Percentiles rank a stretch among this genome's conserved stretches.
Evolutionary conservation across 768 basidiomycete species (phyloP).

Genomic region (Gymnopilus dilepis): DNA sequence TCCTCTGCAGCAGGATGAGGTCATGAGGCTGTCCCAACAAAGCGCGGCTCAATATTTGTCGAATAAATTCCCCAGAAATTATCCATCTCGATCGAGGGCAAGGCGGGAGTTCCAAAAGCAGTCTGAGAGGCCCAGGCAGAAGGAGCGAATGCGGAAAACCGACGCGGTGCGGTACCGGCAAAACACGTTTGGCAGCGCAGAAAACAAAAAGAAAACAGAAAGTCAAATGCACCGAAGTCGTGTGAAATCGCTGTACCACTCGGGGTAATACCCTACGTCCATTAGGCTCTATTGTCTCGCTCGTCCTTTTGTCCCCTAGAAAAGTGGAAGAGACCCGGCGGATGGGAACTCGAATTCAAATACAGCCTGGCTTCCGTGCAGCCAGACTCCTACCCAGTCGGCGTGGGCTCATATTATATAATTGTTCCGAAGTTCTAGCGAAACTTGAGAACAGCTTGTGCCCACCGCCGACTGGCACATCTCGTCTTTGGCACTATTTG

Average conservation of each 20-base stretch:
- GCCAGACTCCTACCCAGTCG: neutral
- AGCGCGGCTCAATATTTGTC: too few relatives aligned
- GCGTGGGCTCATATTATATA: too few relatives aligned
- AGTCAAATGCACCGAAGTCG: neutral
- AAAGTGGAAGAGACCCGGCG: neutral
- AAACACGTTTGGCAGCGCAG: neutral
- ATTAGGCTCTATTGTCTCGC: constrained; percentile 5
- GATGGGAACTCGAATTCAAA: neutral
- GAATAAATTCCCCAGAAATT: too few relatives aligned
- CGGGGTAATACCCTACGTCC: neutral
- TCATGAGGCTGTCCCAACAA: too few relatives aligned
- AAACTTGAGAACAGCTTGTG: too few relatives aligned
- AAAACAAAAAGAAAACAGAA: neutral
- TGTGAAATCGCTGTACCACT: neutral
- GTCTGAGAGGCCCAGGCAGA: neutral
- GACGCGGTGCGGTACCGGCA: neutral
- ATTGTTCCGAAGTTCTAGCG: too few relatives aligned
- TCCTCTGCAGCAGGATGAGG: too few relatives aligned
- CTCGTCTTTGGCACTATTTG: too few relatives aligned
- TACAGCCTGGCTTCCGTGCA: neutral
- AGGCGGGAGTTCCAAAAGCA: neutral
- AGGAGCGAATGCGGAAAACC: neutral
- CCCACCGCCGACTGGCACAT: too few relatives aligned
- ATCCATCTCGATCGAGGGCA: neutral
- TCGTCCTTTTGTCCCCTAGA: neutral